phyloP scores from a whole-genome alignment of 306 rosid species.

The Begonia fuchsioides region DNA sequence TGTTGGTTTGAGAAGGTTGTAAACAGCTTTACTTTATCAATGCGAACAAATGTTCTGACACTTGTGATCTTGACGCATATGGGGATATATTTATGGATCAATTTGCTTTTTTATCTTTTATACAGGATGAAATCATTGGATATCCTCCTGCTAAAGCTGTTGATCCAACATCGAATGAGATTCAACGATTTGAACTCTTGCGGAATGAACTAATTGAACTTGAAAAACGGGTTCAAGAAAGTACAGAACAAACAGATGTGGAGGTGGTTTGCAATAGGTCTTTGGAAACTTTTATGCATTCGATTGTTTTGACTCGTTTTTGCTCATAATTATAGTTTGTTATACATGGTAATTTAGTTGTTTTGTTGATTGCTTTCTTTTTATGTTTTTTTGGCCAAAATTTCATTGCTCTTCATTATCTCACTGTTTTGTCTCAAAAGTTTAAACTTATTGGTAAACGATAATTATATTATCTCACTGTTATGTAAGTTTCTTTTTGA shows the following conservation, averaged over 20 bases:
- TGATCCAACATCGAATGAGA: conserved; percentile 48
- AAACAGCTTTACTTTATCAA: too few relatives aligned
- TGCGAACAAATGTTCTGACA: too few relatives aligned
- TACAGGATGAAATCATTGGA: conserved; percentile 49
- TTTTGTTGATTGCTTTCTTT: background rate
- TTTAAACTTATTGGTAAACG: too few relatives aligned
- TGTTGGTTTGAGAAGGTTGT: too few relatives aligned
- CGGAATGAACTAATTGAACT: conserved; percentile 79
- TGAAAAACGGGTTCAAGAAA: conserved; percentile 73
- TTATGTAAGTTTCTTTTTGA: too few relatives aligned
- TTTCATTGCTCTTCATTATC: too few relatives aligned
- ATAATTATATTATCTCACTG: too few relatives aligned
- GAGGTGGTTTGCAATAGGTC: conserved; percentile 46
- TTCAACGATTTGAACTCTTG: conserved; percentile 68
- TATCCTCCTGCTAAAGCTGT: conserved; percentile 28
- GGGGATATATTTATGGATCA: too few relatives aligned
- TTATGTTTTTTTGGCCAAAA: too few relatives aligned
- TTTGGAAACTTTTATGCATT: conserved; percentile 5
- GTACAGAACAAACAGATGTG: conserved; percentile 56
- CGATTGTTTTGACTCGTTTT: background rate
- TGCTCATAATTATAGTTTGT: too few relatives aligned
- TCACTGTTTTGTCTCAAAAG: too few relatives aligned
- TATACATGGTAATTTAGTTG: conserved; percentile 1
- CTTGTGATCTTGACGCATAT: too few relatives aligned
- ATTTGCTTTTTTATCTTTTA: conserved; percentile 1